Conservation (phyloP, 805 yeast genomes). For the Starmerella stigmatis region DNA sequence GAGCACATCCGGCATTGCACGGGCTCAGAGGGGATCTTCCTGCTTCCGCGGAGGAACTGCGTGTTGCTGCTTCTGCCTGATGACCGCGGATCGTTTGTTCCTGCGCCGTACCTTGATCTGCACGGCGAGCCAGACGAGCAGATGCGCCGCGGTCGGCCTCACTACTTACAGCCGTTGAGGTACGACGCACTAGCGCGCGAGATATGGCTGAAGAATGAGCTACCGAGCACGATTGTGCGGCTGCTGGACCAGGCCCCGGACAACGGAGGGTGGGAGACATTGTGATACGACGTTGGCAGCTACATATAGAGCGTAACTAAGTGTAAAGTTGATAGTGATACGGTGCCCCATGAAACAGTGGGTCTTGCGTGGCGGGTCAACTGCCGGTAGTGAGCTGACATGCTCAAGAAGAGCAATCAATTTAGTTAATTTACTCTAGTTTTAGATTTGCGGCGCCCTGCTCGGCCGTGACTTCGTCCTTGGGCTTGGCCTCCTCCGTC, state of each 20-base stretch:
- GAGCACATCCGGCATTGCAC: constrained; percentile 51
- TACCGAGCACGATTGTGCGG: constrained; percentile 67
- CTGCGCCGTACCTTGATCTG: constrained; percentile 72
- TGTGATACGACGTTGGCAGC: constrained; percentile 31
- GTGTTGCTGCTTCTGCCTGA: constrained; percentile 49
- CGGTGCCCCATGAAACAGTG: no score
- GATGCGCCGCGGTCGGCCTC: constrained; percentile 56
- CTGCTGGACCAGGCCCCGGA: constrained; percentile 69
- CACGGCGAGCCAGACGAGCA: constrained; percentile 82
- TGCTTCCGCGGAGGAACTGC: constrained; percentile 59
- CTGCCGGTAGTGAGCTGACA: no score
- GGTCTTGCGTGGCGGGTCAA: no score
- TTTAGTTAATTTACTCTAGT: constrained; percentile 4
- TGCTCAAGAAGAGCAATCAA: no score
- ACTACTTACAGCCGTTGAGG: constrained; percentile 48
- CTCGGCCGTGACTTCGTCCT: constrained; percentile 17
- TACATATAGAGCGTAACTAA: neutral
- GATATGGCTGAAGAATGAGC: constrained; percentile 69
- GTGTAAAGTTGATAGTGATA: no score
- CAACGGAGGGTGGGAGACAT: constrained; percentile 92
- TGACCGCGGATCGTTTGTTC: constrained; percentile 72
- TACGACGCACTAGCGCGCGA: constrained; percentile 57
- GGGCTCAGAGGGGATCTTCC: constrained; percentile 58
- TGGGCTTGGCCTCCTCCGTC: constrained; percentile 10
- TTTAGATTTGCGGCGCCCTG: constrained; percentile 21